A percentile compares a stretch with the other conserved stretches of the same genome.
phyloP scores from a whole-genome alignment of 192 early-diverging fungal genomes.

The Podila epicladia region DNA sequence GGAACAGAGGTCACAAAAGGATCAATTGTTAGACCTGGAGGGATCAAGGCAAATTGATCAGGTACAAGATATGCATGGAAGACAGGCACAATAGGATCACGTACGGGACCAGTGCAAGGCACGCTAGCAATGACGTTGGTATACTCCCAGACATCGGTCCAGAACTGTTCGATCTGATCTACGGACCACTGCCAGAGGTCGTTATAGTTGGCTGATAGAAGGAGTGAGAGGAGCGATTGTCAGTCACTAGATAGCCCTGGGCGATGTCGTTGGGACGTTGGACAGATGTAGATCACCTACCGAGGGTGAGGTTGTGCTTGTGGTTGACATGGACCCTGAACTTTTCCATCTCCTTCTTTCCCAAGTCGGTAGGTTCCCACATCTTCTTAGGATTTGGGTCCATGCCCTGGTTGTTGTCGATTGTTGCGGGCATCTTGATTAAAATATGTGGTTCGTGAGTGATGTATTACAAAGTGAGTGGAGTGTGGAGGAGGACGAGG shows the following conservation, averaged over 20 bases:
- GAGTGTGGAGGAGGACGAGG: neutral
- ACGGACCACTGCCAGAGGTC: constrained; percentile 90
- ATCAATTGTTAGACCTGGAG: neutral
- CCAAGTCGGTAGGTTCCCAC: constrained; percentile 70
- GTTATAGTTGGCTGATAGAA: constrained; percentile 62
- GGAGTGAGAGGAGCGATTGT: neutral
- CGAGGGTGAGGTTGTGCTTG: constrained; percentile 67
- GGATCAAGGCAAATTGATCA: neutral
- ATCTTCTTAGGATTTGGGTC: constrained; percentile 55
- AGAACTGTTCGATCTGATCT: constrained; percentile 79
- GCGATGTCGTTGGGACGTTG: too few relatives aligned
- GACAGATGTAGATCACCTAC: constrained; percentile 40
- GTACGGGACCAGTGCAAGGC: constrained; percentile 43
- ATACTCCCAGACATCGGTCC: constrained; percentile 88
- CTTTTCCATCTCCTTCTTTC: constrained; percentile 71
- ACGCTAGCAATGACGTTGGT: constrained; percentile 63
- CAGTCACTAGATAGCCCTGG: too few relatives aligned
- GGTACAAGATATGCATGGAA: neutral
- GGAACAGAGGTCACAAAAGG: neutral
- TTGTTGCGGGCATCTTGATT: constrained; percentile 14
- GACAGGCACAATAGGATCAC: neutral
- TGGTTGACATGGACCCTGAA: constrained; percentile 80
- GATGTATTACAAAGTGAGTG: neutral
- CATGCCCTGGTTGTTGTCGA: constrained; percentile 31
- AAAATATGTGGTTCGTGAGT: too few relatives aligned